Evolutionary conservation across 225 moss, liverwort and hornwort genomes (phyloP).

Genomic region (Lunularia cruciata): DNA sequence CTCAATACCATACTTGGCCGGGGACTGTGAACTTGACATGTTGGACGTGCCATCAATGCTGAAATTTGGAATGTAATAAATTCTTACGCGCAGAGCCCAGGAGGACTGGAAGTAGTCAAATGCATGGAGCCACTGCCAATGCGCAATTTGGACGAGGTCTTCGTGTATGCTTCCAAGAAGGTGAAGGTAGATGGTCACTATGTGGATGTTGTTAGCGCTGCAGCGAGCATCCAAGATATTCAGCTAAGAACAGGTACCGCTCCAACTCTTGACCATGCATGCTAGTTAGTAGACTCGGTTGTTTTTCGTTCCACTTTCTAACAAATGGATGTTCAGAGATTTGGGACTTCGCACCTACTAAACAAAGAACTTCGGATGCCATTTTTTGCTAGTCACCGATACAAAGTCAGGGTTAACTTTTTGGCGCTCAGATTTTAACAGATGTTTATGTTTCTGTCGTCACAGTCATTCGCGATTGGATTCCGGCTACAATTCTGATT

Average conservation of each 20-base stretch:
- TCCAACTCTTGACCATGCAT: no score
- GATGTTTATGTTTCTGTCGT: not conserved
- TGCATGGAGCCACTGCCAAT: slow-evolving; percentile 20
- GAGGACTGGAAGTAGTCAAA: slow-evolving; percentile 14
- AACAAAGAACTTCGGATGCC: no score
- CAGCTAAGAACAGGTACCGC: slow-evolving; percentile 8
- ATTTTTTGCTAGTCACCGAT: no score
- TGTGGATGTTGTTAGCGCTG: slow-evolving; percentile 14
- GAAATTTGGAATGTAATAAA: no score
- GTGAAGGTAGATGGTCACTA: slow-evolving; percentile 14
- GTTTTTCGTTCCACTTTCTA: no score
- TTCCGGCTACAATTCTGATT: slow-evolving; percentile 8
- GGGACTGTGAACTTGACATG: no score
- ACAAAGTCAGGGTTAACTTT: no score
- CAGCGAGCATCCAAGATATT: slow-evolving; percentile 12
- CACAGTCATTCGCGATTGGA: slow-evolving; percentile 21
- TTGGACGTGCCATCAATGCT: no score
- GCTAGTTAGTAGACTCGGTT: no score
- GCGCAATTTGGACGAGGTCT: not conserved
- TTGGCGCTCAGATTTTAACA: not conserved
- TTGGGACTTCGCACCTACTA: no score
- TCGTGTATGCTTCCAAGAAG: slow-evolving; percentile 17
- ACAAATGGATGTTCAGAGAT: no score
- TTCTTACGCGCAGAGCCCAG: slow-evolving; percentile 8
- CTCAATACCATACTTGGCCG: no score